Base-by-base conservation (phyloP, 2,329 filamentous ascomycete genomes). In the Phoma sp. region DNA sequence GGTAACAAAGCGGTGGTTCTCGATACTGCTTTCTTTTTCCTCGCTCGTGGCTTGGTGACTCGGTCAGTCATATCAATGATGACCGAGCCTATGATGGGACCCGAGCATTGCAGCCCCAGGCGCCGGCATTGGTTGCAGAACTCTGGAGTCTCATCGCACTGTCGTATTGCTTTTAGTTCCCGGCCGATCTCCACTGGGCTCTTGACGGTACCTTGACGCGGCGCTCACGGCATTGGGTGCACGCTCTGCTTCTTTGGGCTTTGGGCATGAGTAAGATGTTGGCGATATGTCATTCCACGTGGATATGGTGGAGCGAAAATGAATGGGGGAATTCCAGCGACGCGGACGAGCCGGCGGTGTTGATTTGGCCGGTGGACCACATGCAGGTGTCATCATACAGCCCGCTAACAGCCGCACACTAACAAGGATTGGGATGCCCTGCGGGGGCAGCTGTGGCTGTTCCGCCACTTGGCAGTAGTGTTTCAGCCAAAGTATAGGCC, bases 41-140 rank as follows among this genome's bases (percentile, higher is more conserved):
- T 58, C 18, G 47, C 55, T 42, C 62, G 61, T 10, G 68, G 68
- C 47, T 66, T 72, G 10, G 59, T 53, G 2, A 71, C 60, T 37
- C 65, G 66, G 20, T 71, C 66, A 0, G 69, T 73, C 69, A 73
- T 73, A 26, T 73, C 69, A 47, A 74, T 74, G 42, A 74, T 69
- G 26, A 72, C 65, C 15, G 68, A 71, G 45, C 68, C 69, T 20
- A 70, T 62, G 3, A 70, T 37, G 1, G 69, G 67, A 11, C 71
- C 69, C 14, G 68, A 71, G 59, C 71, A 73, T 17, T 50, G 38
- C 28, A 73, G 59, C 14, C 66, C 63, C 14, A 73, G 60, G 10
- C 69, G 67, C 14, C 56, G 53, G 45, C 68, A 71, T 61, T 67
- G 64, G 47, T 65, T 62, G 53, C 68, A 71, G 33, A 60, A 46